Conservation (phyloP, 1,139 yeast species). For the Wickerhamiella infanticola region DNA sequence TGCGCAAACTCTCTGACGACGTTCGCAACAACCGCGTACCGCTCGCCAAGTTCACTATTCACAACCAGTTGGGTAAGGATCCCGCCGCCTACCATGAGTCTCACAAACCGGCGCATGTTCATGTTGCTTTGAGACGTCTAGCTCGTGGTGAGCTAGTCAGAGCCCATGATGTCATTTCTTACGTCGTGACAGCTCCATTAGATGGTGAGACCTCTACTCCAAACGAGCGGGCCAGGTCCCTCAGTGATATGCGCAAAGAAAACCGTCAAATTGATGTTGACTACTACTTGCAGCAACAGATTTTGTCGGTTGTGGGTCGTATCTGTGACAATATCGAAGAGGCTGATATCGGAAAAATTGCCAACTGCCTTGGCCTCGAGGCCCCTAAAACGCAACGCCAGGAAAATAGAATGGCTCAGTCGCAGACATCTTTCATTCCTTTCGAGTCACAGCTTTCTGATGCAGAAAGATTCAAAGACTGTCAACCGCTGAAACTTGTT, state of each 20-base stretch:
- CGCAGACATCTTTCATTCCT: slow-evolving; percentile 28
- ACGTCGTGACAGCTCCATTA: slow-evolving; percentile 45
- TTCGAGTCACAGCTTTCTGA: slow-evolving; percentile 74
- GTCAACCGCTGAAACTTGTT: slow-evolving; percentile 37
- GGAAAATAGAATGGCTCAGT: slow-evolving; percentile 29
- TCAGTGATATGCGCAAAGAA: slow-evolving; percentile 50
- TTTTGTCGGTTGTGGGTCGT: slow-evolving; percentile 84
- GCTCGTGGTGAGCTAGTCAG: slow-evolving; percentile 70
- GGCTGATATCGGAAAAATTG: slow-evolving; percentile 64
- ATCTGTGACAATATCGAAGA: slow-evolving; percentile 77
- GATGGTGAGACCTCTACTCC: slow-evolving; percentile 27
- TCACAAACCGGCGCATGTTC: slow-evolving; percentile 77
- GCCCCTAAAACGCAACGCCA: neutral
- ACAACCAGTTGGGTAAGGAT: slow-evolving; percentile 28
- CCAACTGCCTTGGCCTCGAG: slow-evolving; percentile 65
- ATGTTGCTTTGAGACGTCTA: slow-evolving; percentile 71
- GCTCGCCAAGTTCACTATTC: slow-evolving; percentile 37
- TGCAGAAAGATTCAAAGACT: slow-evolving; percentile 60
- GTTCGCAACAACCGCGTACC: slow-evolving; percentile 28
- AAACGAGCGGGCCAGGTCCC: slow-evolving; percentile 69
- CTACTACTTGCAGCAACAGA: slow-evolving; percentile 75
- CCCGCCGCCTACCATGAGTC: slow-evolving; percentile 33
- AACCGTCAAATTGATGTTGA: slow-evolving; percentile 54
- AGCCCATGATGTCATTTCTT: slow-evolving; percentile 84
- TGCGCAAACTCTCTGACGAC: slow-evolving; percentile 44